Evolutionary conservation across 768 basidiomycete genomes (phyloP).

Genomic region (Symmetrospora coprosmae): DNA sequence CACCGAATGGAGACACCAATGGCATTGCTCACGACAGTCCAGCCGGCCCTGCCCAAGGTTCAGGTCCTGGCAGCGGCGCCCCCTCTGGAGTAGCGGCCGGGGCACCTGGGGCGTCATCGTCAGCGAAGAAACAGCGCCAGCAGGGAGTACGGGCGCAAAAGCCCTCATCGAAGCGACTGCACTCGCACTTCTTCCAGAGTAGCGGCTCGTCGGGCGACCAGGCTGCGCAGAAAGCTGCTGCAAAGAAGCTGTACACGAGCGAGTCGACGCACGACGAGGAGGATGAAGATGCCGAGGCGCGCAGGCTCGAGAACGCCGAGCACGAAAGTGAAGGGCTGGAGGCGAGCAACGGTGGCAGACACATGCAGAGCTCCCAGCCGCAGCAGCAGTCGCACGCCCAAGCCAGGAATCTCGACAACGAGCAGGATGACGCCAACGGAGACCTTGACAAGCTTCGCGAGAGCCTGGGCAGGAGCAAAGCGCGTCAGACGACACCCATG

Average conservation of each 20-base stretch:
- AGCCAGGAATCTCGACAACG: neutral
- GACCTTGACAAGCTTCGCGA: neutral
- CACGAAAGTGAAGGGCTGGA: neutral
- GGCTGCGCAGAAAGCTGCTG: neutral
- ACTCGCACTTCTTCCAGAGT: neutral
- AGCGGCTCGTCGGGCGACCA: too few species aligned
- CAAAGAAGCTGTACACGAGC: neutral
- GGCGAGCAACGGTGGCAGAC: neutral
- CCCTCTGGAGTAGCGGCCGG: too few species aligned
- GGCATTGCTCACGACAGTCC: neutral
- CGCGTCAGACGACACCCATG: neutral
- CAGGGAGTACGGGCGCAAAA: neutral
- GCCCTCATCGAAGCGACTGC: neutral
- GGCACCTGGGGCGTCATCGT: too few species aligned
- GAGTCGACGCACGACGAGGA: neutral
- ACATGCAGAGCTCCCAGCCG: neutral
- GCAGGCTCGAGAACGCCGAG: neutral
- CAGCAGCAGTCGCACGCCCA: neutral
- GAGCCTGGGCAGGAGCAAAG: neutral
- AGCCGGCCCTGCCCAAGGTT: neutral
- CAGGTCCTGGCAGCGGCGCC: too few species aligned
- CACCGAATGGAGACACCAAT: neutral
- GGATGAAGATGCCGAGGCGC: neutral
- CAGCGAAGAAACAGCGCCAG: constrained; percentile 1
- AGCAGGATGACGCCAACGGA: neutral